phyloP scores from a whole-genome alignment of 176 grass and related monocot species.

The Triticum timopheevii region DNA sequence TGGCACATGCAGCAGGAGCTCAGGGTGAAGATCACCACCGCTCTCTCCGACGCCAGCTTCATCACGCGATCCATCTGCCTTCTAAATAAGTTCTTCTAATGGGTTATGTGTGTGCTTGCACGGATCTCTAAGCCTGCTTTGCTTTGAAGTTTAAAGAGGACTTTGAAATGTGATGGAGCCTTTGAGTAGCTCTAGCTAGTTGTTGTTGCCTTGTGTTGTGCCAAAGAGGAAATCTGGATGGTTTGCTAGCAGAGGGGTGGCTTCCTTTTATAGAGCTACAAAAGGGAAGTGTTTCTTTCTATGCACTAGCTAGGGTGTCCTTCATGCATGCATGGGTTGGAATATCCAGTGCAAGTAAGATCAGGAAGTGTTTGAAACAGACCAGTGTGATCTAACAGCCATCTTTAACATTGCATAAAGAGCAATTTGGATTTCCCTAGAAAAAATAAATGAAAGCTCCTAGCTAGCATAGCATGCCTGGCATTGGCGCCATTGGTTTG shows the following conservation, averaged over 20 bases:
- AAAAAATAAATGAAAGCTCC: neutral
- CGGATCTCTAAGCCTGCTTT: neutral
- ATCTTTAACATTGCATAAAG: neutral
- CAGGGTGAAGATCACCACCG: slow-evolving; percentile 76
- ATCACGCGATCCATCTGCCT: slow-evolving; percentile 59
- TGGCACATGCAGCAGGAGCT: slow-evolving; percentile 89
- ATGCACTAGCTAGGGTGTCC: neutral
- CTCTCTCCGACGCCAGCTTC: slow-evolving; percentile 52
- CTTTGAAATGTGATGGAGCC: neutral
- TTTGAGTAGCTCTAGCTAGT: neutral
- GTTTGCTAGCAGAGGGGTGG: neutral
- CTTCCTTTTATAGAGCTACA: slow-evolving; percentile 32
- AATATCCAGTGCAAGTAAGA: neutral
- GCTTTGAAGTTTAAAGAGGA: neutral
- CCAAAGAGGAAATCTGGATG: slow-evolving; percentile 11
- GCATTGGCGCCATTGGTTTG: neutral
- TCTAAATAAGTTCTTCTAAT: neutral
- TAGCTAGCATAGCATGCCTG: neutral
- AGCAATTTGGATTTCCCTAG: neutral
- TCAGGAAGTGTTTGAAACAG: neutral
- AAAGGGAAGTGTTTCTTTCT: neutral
- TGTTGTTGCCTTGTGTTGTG: neutral
- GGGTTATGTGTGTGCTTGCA: neutral
- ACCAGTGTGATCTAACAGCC: neutral
- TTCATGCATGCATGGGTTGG: neutral